Base-by-base conservation (phyloP, 2,329 filamentous ascomycete species). In the Monilinia polystroma region DNA sequence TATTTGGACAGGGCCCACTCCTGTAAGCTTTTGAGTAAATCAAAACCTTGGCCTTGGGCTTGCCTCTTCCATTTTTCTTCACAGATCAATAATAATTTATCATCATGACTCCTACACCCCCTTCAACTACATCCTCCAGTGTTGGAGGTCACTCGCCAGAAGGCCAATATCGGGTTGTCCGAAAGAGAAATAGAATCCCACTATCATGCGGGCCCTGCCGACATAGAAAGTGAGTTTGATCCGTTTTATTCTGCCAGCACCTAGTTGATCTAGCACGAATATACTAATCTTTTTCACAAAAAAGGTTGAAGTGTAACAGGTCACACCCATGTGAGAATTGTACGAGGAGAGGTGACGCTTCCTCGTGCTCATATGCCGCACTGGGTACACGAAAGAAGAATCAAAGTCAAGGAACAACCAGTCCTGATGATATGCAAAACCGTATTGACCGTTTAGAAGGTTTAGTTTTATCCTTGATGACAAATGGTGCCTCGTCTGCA, bases 371-470 rank as follows among this genome's bases (percentile, higher is more conserved):
- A 71, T 98, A 97, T 81, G 93, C 92, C 57, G 84, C 87, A 63
- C 89, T 87, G 49, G 79, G 82, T 43, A 81, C 81, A 63, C 86
- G 92, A 73, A 95, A 92, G 79, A 96, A 92, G 83, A 83, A 81
- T 75, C 85, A 89, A 78, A 85, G 80, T 80, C 86, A 79, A 83
- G 84, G 66, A 83, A 85, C 83, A 73, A 80, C 83, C 65, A 87
- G 79, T 73, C 92, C 94, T 60, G 93, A 97, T 83, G 94, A 97
- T 79, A 97, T 98, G 94, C 94, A 98, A 81, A 96, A 96, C 76
- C 90, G 95, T 77, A 98, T 98, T 80, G 93, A 98, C 81, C 87
- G 94, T 74, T 84, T 98, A 72, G 94, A 98, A 83, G 90, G 91
- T 73, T 81, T 98, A 77, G 94, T 98, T 69, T 80, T 98, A 71